Percentiles rank a stretch among this genome's conserved stretches.
phyloP scores from a whole-genome alignment of 208 protist genomes.

The Crithidia thermophila region DNA sequence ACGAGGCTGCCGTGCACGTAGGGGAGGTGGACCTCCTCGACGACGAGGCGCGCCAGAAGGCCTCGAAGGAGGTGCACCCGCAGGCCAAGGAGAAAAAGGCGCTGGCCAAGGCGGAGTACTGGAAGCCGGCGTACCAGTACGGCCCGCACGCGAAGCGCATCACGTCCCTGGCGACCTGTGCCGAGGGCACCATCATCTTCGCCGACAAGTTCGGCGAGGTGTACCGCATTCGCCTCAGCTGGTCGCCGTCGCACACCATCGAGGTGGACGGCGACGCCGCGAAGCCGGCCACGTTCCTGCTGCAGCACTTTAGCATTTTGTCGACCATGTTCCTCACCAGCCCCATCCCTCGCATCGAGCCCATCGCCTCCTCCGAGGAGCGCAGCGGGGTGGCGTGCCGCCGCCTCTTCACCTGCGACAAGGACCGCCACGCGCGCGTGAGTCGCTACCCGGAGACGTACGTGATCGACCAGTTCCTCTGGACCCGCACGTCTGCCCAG shows the following conservation, averaged over 20 bases:
- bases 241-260: conserved; percentile 52
- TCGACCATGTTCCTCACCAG: conserved; percentile 65
- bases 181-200: conserved; percentile 76
- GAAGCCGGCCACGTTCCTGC: conserved; percentile 50
- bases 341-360: conserved; percentile 48
- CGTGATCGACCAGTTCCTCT: conserved; percentile 85
- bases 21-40: conserved; percentile 17
- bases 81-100: conserved; percentile 10
- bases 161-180: conserved; percentile 52
- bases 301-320: conserved; percentile 90
- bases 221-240: conserved; percentile 64
- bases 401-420: conserved; percentile 85
- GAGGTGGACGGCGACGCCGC: conserved; percentile 48
- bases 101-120: conserved; percentile 30
- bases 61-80: background rate
- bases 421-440: conserved; percentile 79
- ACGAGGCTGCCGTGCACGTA: conserved; percentile 7
- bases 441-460: conserved; percentile 83
- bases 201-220: conserved; percentile 93
- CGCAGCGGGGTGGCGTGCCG: conserved; percentile 34
- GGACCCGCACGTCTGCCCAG: conserved; percentile 43
- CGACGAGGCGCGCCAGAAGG: background rate
- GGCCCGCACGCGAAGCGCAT: conserved; percentile 88
- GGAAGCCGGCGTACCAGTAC: conserved; percentile 62
- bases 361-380: conserved; percentile 32